These are phyloP conservation scores for Begonia masoniana DNA, from an alignment of 306 rosid genomes.

Conservation along the genomic window DNA sequence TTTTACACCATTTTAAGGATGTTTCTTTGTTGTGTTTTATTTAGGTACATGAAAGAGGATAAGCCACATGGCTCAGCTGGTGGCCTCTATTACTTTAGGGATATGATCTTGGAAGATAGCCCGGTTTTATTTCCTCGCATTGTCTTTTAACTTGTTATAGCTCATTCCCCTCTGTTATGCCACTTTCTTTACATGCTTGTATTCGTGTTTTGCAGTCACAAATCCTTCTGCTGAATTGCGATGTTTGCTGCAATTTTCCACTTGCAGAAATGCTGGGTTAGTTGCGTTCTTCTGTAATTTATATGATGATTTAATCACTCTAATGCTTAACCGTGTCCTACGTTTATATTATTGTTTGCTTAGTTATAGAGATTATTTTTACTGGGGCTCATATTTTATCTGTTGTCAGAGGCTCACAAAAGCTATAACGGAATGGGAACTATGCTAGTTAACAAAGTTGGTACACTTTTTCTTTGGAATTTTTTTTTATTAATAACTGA, in stretches of 20 bases:
- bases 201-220: slow-evolving; percentile 54
- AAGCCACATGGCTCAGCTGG: slow-evolving; percentile 97
- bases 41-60: slow-evolving; percentile 90
- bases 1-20: too few relatives aligned
- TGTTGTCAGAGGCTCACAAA: slow-evolving; percentile 28
- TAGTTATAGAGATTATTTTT: background rate
- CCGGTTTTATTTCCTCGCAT: slow-evolving; percentile 43
- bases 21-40: background rate
- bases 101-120: slow-evolving; percentile 77
- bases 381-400: slow-evolving; percentile 1
- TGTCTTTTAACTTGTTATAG: background rate
- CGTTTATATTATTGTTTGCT: background rate
- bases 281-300: slow-evolving; percentile 13
- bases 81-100: slow-evolving; percentile 69
- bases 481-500: background rate
- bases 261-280: slow-evolving; percentile 77
- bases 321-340: background rate
- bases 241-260: slow-evolving; percentile 96
- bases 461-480: slow-evolving; percentile 2
- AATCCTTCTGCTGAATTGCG: slow-evolving; percentile 79
- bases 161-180: background rate
- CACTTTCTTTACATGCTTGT: slow-evolving; percentile 2
- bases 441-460: slow-evolving; percentile 35
- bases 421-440: slow-evolving; percentile 37
- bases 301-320: too few relatives aligned